Base-by-base conservation (phyloP, 2,329 filamentous ascomycete species). In the Talaromyces sp. region DNA sequence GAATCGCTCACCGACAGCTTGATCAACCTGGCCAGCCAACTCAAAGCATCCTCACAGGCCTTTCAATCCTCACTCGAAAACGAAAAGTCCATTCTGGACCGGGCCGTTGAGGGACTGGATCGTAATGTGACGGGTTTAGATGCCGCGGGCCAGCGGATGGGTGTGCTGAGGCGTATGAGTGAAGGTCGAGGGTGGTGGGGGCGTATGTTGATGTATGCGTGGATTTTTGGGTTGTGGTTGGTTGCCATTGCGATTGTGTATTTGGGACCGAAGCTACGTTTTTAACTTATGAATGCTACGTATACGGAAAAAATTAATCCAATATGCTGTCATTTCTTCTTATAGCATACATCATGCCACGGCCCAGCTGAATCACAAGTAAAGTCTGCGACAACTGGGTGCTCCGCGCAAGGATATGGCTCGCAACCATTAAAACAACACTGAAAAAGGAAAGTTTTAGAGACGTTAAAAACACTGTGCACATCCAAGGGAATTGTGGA, bases 111-210 rank as follows among this genome's bases (percentile, higher is more conserved):
- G 60, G 91, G 90, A 0, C 82, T 98, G 67, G 90, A 93, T 70
- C 88, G 86, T 73, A 96, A 89, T 68, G 87, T 89, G 62, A 78
- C 82, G 53, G 88, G 88, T 19, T 89, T 98, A 84, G 88, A 92
- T 63, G 84, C 86, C 1, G 92, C 93, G 3, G 86, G 86, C 58
- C 84, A 85, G 65, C 81, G 86, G 65, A 96, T 98, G 91, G 88
- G 90, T 1, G 82, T 85, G 69, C 75, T 98, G 71, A 81, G 85
- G 67, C 83, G 83, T 58, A 92, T 96, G 87, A 92, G 89, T 17
- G 93, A 97, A 78, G 93, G 92, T 3, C 88, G 89, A 72, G 92
- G 92, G 0, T 96, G 90, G 89, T 92, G 85, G 86, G 92, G 89
- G 6, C 80, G 93, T 58, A 85, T 96, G 80, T 81, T 93, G 77